A percentile compares a stretch with the other conserved stretches of the same genome.
Evolutionary conservation across 2,329 filamentous ascomycete species (phyloP).

Genomic region (Penicillium sp.): DNA sequence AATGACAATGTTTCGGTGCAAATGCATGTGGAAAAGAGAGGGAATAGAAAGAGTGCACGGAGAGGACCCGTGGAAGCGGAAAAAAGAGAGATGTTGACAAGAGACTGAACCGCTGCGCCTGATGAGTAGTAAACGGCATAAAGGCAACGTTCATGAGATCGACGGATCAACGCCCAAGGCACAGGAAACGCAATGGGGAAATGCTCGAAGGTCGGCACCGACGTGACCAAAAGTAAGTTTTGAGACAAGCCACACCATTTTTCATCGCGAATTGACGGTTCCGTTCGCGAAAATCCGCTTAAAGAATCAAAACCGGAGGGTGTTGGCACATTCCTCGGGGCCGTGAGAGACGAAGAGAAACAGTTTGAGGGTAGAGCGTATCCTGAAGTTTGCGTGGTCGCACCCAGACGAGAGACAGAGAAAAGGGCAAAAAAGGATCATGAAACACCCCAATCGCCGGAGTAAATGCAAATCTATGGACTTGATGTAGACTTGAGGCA

Average conservation of each 20-base stretch:
- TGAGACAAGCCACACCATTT: slow-evolving; percentile 19
- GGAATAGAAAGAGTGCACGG: slow-evolving; percentile 3
- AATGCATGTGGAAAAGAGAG: slow-evolving; percentile 28
- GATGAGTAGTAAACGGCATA: slow-evolving; percentile 6
- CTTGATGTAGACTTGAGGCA: slow-evolving; percentile 19
- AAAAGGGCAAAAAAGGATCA: slow-evolving; percentile 11
- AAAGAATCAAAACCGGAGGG: slow-evolving; percentile 16
- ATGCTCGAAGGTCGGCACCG: slow-evolving; percentile 4
- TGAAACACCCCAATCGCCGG: slow-evolving; percentile 26
- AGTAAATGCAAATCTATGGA: slow-evolving; percentile 31
- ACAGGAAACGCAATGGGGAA: not conserved
- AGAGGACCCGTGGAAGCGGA: slow-evolving; percentile 1
- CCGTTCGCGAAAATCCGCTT: slow-evolving; percentile 7
- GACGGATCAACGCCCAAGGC: slow-evolving; percentile 8
- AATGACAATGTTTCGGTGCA: slow-evolving; percentile 30
- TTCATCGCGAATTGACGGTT: slow-evolving; percentile 2
- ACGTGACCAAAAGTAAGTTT: slow-evolving; percentile 10
- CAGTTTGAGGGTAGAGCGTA: not conserved
- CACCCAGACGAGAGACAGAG: not conserved
- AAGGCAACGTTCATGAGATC: slow-evolving; percentile 26
- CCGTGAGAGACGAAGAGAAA: not conserved
- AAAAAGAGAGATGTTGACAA: slow-evolving; percentile 7
- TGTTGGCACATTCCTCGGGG: slow-evolving; percentile 4
- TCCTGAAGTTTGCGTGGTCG: not conserved
- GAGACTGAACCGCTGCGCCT: slow-evolving; percentile 19